phyloP scores from a whole-genome alignment of 257 asterid species.

The Primulina huaijiensis region DNA sequence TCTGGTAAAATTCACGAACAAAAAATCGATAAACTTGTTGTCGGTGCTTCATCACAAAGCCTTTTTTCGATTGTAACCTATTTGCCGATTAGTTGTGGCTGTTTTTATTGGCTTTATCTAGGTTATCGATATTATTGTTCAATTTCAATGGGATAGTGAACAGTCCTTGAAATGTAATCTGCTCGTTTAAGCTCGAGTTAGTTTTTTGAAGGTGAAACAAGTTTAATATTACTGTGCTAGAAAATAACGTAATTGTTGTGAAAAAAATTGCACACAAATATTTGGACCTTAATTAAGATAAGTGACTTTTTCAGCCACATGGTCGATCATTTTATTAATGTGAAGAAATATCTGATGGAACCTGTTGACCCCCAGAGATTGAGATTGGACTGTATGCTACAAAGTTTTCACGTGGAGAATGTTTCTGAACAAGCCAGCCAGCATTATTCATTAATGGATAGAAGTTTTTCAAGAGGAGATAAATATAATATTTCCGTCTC shows the following conservation, averaged over 20 bases:
- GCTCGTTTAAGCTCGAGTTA: not conserved
- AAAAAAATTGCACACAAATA: not conserved
- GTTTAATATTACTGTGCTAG: not conserved
- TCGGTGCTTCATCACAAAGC: conserved; percentile 68
- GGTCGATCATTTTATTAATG: not conserved
- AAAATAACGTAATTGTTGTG: not conserved
- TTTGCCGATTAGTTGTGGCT: not conserved
- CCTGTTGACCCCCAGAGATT: not conserved
- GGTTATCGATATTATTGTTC: not conserved
- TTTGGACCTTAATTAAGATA: not conserved
- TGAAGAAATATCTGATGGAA: not conserved
- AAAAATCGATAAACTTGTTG: conserved; percentile 57
- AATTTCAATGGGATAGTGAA: not conserved
- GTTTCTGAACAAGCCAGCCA: not conserved
- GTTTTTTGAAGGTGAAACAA: not conserved
- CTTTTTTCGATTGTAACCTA: conserved; percentile 40
- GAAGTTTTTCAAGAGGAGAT: conserved; percentile 13
- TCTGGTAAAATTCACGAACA: conserved; percentile 38
- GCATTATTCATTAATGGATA: not conserved
- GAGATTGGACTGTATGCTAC: not conserved
- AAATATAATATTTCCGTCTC: conserved; percentile 14
- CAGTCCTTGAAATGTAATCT: not conserved
- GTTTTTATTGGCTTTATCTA: not conserved
- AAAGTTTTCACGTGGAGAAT: not conserved
- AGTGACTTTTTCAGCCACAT: not conserved